phyloP scores from a whole-genome alignment of 73 alveolate genomes.

The Loxodes magnus region DNA sequence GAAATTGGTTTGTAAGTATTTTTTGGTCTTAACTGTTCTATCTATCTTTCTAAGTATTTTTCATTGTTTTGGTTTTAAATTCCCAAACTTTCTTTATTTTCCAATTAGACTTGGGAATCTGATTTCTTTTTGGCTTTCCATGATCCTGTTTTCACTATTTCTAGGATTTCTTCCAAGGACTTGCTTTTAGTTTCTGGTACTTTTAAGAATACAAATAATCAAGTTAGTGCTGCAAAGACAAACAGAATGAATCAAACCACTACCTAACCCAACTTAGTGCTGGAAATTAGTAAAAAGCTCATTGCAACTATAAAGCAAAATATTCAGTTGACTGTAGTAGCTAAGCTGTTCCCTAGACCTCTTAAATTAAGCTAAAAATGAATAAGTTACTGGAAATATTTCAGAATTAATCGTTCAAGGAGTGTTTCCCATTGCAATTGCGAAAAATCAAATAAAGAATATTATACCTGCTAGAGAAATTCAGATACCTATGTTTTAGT shows the following conservation, averaged over 20 bases:
- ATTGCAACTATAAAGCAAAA: slow-evolving; percentile 16
- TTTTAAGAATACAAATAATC: slow-evolving; percentile 7
- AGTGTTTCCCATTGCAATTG: slow-evolving; percentile 25
- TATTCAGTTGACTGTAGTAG: slow-evolving; percentile 37
- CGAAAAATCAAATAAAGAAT: slow-evolving; percentile 22
- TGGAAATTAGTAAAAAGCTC: slow-evolving; percentile 15
- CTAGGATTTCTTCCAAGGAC: slow-evolving; percentile 11
- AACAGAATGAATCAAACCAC: slow-evolving; percentile 5
- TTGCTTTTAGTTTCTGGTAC: slow-evolving; percentile 28
- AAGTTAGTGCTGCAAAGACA: slow-evolving; percentile 5
- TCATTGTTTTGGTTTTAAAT: no score
- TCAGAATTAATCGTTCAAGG: slow-evolving; percentile 49
- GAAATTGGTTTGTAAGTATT: no score
- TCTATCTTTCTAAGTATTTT: no score
- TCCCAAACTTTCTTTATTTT: no score
- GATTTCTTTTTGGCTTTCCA: no score
- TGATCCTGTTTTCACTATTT: not conserved
- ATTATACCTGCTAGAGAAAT: slow-evolving; percentile 14
- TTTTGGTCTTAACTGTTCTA: no score
- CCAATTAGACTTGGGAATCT: no score
- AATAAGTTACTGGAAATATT: slow-evolving; percentile 37
- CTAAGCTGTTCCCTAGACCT: slow-evolving; percentile 16
- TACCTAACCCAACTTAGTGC: slow-evolving; percentile 13
- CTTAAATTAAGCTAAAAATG: no score
- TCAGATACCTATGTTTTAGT: slow-evolving; percentile 9